Evolutionary conservation across 352 stramenopile species (phyloP).

Genomic region (Phytophthora hibernalis): DNA sequence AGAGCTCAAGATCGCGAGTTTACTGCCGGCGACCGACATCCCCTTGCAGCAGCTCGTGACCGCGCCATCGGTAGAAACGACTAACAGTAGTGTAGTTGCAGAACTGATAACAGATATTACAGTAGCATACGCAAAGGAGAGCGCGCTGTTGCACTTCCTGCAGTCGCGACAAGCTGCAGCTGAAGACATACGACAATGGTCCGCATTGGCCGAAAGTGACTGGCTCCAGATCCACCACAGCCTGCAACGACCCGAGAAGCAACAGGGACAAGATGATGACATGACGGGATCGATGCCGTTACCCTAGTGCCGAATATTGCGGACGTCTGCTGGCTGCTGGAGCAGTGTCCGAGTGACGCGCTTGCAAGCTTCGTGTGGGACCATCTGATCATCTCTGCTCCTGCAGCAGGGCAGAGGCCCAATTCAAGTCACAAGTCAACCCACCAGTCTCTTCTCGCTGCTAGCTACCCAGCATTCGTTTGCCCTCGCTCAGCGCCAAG

Average conservation of each 20-base stretch:
- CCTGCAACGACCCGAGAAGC: slow-evolving; percentile 13
- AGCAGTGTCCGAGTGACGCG: slow-evolving; percentile 51
- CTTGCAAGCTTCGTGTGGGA: slow-evolving; percentile 62
- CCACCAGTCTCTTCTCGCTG: slow-evolving; percentile 25
- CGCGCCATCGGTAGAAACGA: neutral
- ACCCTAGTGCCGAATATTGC: slow-evolving; percentile 22
- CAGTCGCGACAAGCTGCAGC: slow-evolving; percentile 30
- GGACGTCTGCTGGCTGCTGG: slow-evolving; percentile 44
- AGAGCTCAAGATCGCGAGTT: slow-evolving; percentile 39
- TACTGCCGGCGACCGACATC: slow-evolving; percentile 43
- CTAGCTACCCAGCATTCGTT: slow-evolving; percentile 45
- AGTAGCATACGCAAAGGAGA: slow-evolving; percentile 20
- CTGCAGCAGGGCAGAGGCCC: slow-evolving; percentile 26
- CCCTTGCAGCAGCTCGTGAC: slow-evolving; percentile 37
- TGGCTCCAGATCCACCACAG: slow-evolving; percentile 47
- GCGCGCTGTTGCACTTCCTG: slow-evolving; percentile 36
- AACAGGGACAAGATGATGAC: slow-evolving; percentile 8
- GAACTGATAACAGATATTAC: neutral
- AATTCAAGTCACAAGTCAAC: neutral
- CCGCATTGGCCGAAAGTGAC: slow-evolving; percentile 43
- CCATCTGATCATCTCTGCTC: slow-evolving; percentile 46
- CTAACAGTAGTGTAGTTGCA: neutral
- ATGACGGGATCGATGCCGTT: neutral
- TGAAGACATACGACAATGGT: slow-evolving; percentile 42
- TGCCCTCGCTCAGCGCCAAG: slow-evolving; percentile 49